These are phyloP conservation scores for Anacardium occidentale DNA, from an alignment of 345 rosid genomes.

Conservation along the genomic window DNA sequence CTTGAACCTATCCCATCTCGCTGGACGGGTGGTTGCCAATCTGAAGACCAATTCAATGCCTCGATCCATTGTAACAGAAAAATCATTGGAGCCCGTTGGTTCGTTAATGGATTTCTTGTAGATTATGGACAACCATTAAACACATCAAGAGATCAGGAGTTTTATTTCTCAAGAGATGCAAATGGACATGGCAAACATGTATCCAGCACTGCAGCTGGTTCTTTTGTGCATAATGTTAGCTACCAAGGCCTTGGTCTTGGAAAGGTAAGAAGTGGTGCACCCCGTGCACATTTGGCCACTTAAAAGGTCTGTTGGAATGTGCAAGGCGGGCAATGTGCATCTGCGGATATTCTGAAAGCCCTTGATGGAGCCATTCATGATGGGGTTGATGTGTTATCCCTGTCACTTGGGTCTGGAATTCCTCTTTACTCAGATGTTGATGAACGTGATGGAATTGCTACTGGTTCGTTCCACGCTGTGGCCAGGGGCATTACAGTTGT, in stretches of 20 bases:
- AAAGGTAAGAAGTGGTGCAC: constrained; percentile 47
- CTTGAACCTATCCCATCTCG: constrained; percentile 42
- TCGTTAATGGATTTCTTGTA: constrained; percentile 32
- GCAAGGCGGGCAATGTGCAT: constrained; percentile 31
- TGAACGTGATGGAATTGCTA: constrained; percentile 40
- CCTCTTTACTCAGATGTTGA: constrained; percentile 44
- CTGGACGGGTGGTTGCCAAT: constrained; percentile 54
- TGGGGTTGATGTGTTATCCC: constrained; percentile 39
- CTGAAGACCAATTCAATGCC: constrained; percentile 32
- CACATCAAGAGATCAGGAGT: constrained; percentile 32
- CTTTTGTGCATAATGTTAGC: constrained; percentile 34
- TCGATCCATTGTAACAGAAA: constrained; percentile 45
- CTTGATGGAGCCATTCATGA: constrained; percentile 52
- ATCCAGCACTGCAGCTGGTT: constrained; percentile 55
- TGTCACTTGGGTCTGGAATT: constrained; percentile 29
- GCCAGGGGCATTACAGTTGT: constrained; percentile 54
- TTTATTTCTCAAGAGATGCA: constrained; percentile 49
- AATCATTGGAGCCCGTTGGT: constrained; percentile 54
- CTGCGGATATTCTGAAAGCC: constrained; percentile 52
- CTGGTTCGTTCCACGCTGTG: constrained; percentile 55
- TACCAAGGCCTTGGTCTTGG: constrained; percentile 47
- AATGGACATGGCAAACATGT: constrained; percentile 67
- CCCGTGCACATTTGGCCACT: constrained; percentile 46
- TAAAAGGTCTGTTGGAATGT: constrained; percentile 58
- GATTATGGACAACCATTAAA: constrained; percentile 41